These are phyloP conservation scores for Kingdonia uniflora DNA, from an alignment of 164 flowering plant genomes.

Conservation along the genomic window DNA sequence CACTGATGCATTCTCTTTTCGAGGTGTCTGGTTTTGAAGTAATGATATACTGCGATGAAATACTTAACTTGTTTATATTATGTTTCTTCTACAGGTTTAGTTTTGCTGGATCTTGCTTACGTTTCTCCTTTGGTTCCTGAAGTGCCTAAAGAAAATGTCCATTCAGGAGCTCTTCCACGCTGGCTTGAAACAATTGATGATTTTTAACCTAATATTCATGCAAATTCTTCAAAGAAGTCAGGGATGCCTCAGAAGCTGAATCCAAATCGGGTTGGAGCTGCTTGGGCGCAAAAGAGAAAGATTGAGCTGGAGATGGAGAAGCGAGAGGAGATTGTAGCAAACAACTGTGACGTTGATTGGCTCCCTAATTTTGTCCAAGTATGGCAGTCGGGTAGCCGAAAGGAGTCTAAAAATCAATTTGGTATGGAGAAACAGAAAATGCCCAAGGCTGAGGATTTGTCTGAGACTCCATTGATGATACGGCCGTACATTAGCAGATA, in stretches of 20 bases:
- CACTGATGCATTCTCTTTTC: too few species aligned
- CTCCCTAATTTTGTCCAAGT: constrained; percentile 95
- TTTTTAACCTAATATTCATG: constrained; percentile 15
- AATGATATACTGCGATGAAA: too few species aligned
- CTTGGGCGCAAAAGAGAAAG: constrained; percentile 94
- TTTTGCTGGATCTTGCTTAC: constrained; percentile 27
- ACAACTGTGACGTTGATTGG: constrained; percentile 52
- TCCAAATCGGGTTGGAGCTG: constrained; percentile 90
- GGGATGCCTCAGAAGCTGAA: constrained; percentile 48
- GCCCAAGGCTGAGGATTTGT: constrained; percentile 18
- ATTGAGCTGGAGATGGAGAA: constrained; percentile 78
- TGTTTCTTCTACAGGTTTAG: constrained; percentile 18
- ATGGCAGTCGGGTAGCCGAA: constrained; percentile 92
- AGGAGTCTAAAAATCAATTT: constrained; percentile 84
- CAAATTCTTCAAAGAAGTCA: constrained; percentile 13
- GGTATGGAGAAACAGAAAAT: constrained; percentile 41
- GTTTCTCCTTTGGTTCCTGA: constrained; percentile 18
- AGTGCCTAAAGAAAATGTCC: constrained; percentile 51
- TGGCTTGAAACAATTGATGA: constrained; percentile 53
- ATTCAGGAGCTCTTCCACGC: constrained; percentile 91
- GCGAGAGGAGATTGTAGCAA: constrained; percentile 50
- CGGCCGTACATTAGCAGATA: constrained; percentile 81
- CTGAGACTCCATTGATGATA: constrained; percentile 29
- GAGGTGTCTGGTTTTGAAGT: too few species aligned
- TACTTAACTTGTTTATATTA: background rate